A percentile compares a stretch with the other conserved stretches of the same genome.
These are phyloP conservation scores for Mycena epipterygia DNA, from an alignment of 768 basidiomycete genomes.

Conservation along the genomic window DNA sequence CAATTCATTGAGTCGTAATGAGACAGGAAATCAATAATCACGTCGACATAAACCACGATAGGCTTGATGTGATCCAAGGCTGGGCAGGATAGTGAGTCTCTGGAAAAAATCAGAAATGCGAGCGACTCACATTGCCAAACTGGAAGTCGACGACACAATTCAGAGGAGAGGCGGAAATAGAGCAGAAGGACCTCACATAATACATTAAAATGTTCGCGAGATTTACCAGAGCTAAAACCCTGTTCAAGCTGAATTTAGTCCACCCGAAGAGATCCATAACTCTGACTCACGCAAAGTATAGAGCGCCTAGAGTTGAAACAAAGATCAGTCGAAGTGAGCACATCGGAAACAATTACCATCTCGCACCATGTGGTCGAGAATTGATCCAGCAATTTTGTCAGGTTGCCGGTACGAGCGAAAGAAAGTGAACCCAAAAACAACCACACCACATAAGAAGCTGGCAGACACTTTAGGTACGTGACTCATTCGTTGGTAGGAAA, in stretches of 20 bases:
- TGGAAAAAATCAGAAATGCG: not conserved
- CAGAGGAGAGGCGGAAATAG: not conserved
- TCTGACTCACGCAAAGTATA: not conserved
- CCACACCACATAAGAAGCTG: not conserved
- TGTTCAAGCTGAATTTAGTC: not conserved
- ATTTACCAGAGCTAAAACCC: not conserved
- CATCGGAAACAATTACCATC: not conserved
- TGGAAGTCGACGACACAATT: not conserved
- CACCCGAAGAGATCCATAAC: not conserved
- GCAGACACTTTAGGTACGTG: too few relatives aligned
- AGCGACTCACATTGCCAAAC: not conserved
- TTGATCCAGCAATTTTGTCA: not conserved
- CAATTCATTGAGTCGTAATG: too few relatives aligned
- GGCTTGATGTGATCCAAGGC: constrained; percentile 1
- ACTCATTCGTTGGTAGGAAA: too few relatives aligned
- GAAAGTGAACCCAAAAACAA: not conserved
- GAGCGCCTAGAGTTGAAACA: not conserved
- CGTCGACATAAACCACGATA: not conserved
- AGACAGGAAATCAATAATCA: too few relatives aligned
- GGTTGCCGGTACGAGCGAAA: not conserved
- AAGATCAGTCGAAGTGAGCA: not conserved
- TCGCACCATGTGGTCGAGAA: not conserved
- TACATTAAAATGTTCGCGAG: constrained; percentile 6
- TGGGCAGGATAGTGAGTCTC: not conserved
- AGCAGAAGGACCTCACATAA: not conserved